Evolutionary conservation across 2,329 filamentous ascomycete species (phyloP).

Genomic region (Pseudogymnoascus sp.): DNA sequence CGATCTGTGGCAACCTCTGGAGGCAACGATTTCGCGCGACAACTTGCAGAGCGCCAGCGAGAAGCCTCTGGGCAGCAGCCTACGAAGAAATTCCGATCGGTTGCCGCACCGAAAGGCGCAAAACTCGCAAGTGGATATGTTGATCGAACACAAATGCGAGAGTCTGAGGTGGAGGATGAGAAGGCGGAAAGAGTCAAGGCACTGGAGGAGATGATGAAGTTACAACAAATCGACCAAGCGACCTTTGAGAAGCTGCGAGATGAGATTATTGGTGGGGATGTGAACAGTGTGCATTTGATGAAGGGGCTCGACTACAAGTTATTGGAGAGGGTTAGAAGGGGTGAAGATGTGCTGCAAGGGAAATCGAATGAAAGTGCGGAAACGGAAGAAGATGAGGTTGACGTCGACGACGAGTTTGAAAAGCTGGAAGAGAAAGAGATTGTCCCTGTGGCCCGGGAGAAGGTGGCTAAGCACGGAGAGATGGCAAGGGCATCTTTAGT

Average conservation of each 20-base stretch:
- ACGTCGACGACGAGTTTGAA: constrained; percentile 63
- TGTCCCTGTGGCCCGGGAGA: constrained; percentile 43
- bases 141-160: constrained; percentile 67
- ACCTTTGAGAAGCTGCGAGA: constrained; percentile 70
- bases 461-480: constrained; percentile 50
- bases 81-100: constrained; percentile 68
- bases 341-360: constrained; percentile 53
- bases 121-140: constrained; percentile 75
- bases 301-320: constrained; percentile 88
- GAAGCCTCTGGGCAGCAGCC: constrained; percentile 35
- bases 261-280: constrained; percentile 76
- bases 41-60: constrained; percentile 62
- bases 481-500: constrained; percentile 47
- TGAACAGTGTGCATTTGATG: constrained; percentile 75
- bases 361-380: constrained; percentile 21
- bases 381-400: constrained; percentile 27
- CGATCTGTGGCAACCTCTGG: constrained; percentile 26
- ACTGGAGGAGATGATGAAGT: constrained; percentile 73
- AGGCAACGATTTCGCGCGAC: constrained; percentile 69
- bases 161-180: constrained; percentile 46
- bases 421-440: constrained; percentile 50
- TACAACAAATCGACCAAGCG: constrained; percentile 73
- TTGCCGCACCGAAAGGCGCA: constrained; percentile 72
- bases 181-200: constrained; percentile 64
- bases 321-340: constrained; percentile 59